phyloP scores from a whole-genome alignment of 805 yeast species.

The Zygoascus tannicola region DNA sequence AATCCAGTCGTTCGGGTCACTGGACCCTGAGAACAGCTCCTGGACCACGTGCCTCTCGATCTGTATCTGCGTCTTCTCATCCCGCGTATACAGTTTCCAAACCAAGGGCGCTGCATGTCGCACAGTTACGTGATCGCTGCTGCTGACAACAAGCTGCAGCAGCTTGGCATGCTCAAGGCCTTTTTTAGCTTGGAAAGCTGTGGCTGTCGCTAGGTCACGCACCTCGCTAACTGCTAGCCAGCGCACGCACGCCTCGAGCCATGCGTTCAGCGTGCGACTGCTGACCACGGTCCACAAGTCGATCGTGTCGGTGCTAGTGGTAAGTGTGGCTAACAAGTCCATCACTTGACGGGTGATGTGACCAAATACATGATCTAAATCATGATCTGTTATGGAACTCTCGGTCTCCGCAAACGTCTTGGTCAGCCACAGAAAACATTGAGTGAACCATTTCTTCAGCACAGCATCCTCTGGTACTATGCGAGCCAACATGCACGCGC shows the following conservation, averaged over 20 bases:
- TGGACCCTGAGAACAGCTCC: conserved; percentile 56
- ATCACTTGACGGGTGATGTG: not conserved
- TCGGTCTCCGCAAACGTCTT: conserved; percentile 14
- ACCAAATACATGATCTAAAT: too few relatives aligned
- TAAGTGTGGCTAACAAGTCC: not conserved
- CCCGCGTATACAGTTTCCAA: conserved; percentile 40
- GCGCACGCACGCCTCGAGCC: not conserved
- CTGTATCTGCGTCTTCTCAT: conserved; percentile 40
- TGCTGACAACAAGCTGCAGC: conserved; percentile 56
- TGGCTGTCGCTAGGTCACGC: conserved; percentile 38
- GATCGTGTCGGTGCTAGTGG: not conserved
- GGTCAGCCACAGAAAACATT: conserved; percentile 18
- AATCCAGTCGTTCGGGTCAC: conserved; percentile 49
- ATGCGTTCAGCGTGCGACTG: conserved; percentile 20
- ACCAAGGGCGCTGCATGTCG: conserved; percentile 35
- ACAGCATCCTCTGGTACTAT: not conserved
- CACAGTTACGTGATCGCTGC: conserved; percentile 32
- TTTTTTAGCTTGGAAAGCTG: conserved; percentile 32
- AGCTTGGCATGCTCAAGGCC: conserved; percentile 37
- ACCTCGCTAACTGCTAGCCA: conserved; percentile 39
- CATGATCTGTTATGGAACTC: too few relatives aligned
- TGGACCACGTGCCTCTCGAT: conserved; percentile 31
- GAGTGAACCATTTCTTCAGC: conserved; percentile 13
- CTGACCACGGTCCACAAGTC: conserved; percentile 17
- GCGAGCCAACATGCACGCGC: conserved; percentile 5